Percentiles rank a stretch among this genome's conserved stretches.
These are phyloP conservation scores for Barbarea vulgaris DNA, from an alignment of 345 rosid genomes.

Conservation along the genomic window DNA sequence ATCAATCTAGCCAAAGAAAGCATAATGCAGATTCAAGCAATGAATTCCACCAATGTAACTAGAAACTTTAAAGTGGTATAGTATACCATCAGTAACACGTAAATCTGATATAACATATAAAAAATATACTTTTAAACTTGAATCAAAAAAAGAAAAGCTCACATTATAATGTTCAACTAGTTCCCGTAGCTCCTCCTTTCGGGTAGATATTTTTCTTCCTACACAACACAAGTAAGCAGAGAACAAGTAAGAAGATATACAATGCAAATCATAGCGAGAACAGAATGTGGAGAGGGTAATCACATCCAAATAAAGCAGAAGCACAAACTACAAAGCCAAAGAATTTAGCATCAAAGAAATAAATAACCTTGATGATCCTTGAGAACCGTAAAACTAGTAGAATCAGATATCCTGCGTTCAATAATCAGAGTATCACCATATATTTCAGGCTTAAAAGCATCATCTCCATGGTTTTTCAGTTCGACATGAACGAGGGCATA, in stretches of 20 bases:
- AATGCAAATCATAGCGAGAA: neutral
- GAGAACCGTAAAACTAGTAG: slow-evolving; percentile 52
- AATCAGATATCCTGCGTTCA: slow-evolving; percentile 74
- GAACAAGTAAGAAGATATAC: neutral
- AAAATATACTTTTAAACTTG: neutral
- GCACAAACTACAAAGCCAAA: neutral
- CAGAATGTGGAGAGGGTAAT: neutral
- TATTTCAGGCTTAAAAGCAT: slow-evolving; percentile 66
- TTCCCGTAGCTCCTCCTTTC: slow-evolving; percentile 75
- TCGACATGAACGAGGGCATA: slow-evolving; percentile 67
- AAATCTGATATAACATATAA: neutral
- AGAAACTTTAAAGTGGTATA: neutral
- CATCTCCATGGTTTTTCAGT: slow-evolving; percentile 68
- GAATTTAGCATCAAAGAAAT: slow-evolving; percentile 2
- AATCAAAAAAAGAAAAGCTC: slow-evolving; percentile 41
- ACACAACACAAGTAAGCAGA: slow-evolving; percentile 27
- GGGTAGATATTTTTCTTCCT: slow-evolving; percentile 72
- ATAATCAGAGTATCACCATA: slow-evolving; percentile 66
- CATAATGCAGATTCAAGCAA: neutral
- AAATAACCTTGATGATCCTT: slow-evolving; percentile 68
- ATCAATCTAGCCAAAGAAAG: slow-evolving; percentile 58
- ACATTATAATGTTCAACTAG: slow-evolving; percentile 87
- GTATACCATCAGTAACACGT: slow-evolving; percentile 7
- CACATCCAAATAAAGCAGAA: slow-evolving; percentile 9
- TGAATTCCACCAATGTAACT: no score